These are phyloP conservation scores for Suhomyces pyralidae DNA, from an alignment of 805 yeast species.

Conservation along the genomic window DNA sequence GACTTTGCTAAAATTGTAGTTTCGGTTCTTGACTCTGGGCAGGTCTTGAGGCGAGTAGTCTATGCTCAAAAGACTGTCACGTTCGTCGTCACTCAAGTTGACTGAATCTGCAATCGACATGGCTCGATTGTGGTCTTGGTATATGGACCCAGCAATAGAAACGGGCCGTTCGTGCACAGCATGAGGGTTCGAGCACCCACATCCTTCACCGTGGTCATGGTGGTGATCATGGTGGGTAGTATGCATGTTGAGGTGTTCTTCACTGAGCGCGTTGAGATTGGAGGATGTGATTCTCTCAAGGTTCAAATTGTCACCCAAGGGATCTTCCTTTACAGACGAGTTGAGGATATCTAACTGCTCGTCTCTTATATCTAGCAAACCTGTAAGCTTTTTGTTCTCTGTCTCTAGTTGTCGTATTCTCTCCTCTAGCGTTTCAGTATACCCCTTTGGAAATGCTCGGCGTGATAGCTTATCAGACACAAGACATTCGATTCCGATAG, in stretches of 20 bases:
- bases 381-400: constrained; percentile 68
- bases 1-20: constrained; percentile 37
- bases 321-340: background rate
- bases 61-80: constrained; percentile 26
- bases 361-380: constrained; percentile 60
- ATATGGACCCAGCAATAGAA: constrained; percentile 61
- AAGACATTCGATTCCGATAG: constrained; percentile 83
- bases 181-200: constrained; percentile 56
- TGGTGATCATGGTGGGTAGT: constrained; percentile 15
- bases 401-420: constrained; percentile 82
- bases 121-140: constrained; percentile 31
- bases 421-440: constrained; percentile 86
- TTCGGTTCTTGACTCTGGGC: background rate
- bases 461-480: constrained; percentile 85
- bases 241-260: constrained; percentile 8
- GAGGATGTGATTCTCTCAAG: constrained; percentile 6
- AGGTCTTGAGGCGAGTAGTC: constrained; percentile 13
- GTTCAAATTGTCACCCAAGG: background rate
- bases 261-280: constrained; percentile 5
- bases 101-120: constrained; percentile 32
- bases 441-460: constrained; percentile 87
- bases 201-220: constrained; percentile 33
- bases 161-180: constrained; percentile 62
- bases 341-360: constrained; percentile 50
- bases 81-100: constrained; percentile 40